These are phyloP conservation scores for Annulohypoxylon stygium DNA, from an alignment of 495 filamentous ascomycete species.

Conservation along the genomic window DNA sequence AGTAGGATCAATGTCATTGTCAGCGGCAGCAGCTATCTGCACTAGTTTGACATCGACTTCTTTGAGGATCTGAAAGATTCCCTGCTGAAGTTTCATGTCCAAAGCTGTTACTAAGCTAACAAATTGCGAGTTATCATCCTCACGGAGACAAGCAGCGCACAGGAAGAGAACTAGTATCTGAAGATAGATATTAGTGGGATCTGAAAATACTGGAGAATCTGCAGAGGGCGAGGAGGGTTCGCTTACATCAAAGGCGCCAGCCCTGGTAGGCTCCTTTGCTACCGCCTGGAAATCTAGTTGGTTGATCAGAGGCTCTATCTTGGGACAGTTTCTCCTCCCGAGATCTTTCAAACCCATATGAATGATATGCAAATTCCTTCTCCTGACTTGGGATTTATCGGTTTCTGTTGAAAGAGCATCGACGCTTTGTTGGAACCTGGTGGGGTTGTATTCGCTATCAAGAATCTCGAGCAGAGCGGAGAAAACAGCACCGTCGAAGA, in stretches of 20 bases:
- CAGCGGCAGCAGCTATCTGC: constrained; percentile 20
- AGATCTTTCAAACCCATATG: constrained; percentile 47
- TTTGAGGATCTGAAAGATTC: constrained; percentile 42
- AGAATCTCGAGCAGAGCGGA: constrained; percentile 71
- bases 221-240: background rate
- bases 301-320: constrained; percentile 47
- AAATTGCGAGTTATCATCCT: constrained; percentile 44
- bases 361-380: constrained; percentile 50
- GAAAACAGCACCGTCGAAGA: constrained; percentile 81
- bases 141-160: constrained; percentile 41
- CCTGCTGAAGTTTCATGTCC: constrained; percentile 32
- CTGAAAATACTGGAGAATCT: background rate
- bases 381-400: constrained; percentile 34
- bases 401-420: constrained; percentile 35
- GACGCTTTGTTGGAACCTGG: constrained; percentile 71
- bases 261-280: constrained; percentile 47
- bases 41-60: constrained; percentile 35
- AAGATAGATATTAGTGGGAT: constrained; percentile 14
- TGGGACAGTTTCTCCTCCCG: constrained; percentile 36
- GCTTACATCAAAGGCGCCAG: constrained; percentile 47
- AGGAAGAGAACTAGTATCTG: constrained; percentile 48
- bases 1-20: constrained; percentile 24
- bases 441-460: constrained; percentile 69
- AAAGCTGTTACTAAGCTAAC: constrained; percentile 34
- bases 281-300: constrained; percentile 46